Percentiles rank a stretch among this genome's conserved stretches.
Conservation (phyloP, 2,329 filamentous ascomycete species). For the Phaeosphaeriaceae sp. region DNA sequence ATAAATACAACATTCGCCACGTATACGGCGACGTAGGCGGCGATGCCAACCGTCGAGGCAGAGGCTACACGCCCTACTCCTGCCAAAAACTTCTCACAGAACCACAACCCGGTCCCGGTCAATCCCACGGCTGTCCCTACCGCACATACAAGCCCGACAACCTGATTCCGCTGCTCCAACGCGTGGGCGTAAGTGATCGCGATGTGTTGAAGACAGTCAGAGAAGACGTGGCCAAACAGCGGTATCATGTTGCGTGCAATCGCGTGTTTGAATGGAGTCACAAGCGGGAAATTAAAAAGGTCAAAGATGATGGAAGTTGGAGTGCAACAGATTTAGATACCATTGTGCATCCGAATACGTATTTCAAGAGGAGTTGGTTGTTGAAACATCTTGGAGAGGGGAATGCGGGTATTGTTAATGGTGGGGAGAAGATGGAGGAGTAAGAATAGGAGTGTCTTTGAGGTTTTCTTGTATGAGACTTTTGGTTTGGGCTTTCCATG, state of each 20-base stretch:
- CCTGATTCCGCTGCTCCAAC: conserved; percentile 74
- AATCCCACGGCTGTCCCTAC: conserved; percentile 96
- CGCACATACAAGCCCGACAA: conserved; percentile 91
- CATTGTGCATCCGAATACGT: conserved; percentile 96
- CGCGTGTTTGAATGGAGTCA: conserved; percentile 90
- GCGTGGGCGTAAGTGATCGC: conserved; percentile 78
- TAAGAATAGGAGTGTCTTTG: conserved; percentile 16
- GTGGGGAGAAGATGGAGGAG: conserved; percentile 44
- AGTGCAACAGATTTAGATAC: conserved; percentile 80
- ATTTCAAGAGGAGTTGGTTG: conserved; percentile 93
- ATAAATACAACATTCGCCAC: conserved; percentile 97
- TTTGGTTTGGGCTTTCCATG: too few species aligned
- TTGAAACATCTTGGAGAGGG: conserved; percentile 75
- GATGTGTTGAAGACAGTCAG: conserved; percentile 79
- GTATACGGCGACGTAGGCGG: conserved; percentile 93
- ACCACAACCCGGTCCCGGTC: conserved; percentile 82
- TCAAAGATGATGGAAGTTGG: conserved; percentile 57
- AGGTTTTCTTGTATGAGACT: too few species aligned
- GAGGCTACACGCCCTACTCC: conserved; percentile 88
- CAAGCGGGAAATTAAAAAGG: conserved; percentile 62
- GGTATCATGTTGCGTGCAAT: conserved; percentile 96
- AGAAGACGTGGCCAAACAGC: conserved; percentile 86
- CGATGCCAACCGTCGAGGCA: conserved; percentile 82
- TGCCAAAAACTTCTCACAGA: conserved; percentile 96
- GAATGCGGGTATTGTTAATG: conserved; percentile 40